A percentile compares a stretch with the other conserved stretches of the same genome.
phyloP scores from a whole-genome alignment of 345 rosid species.

The Arabidopsis arenosa region DNA sequence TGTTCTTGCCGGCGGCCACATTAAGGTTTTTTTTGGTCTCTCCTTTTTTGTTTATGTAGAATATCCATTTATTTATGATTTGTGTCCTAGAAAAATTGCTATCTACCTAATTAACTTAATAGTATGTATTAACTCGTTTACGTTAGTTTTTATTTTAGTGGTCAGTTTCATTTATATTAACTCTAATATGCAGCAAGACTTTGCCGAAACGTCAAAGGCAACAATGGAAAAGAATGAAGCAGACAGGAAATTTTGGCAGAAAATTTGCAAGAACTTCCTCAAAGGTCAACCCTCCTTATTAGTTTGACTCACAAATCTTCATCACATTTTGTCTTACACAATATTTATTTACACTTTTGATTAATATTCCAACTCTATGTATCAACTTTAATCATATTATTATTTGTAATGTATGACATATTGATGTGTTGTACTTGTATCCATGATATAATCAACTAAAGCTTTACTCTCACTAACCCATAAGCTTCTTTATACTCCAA shows the following conservation, averaged over 20 bases:
- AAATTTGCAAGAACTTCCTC: conserved; percentile 40
- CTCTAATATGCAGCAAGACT: conserved; percentile 25
- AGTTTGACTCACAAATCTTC: conserved; percentile 6
- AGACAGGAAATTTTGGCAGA: conserved; percentile 31
- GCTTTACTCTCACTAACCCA: not conserved
- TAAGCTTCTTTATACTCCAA: not conserved
- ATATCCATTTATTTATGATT: no score
- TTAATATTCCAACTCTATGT: not conserved
- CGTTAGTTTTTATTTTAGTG: no score
- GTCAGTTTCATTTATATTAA: no score
- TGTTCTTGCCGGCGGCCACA: conserved; percentile 53
- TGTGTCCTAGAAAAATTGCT: not conserved
- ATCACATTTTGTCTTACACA: not conserved
- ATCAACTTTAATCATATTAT: not conserved
- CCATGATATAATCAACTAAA: not conserved
- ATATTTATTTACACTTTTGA: not conserved
- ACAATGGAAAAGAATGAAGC: conserved; percentile 38
- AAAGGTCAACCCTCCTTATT: conserved; percentile 20
- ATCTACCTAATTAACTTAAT: not conserved
- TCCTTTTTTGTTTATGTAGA: not conserved
- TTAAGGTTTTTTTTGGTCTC: conserved; percentile 48
- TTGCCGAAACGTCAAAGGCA: conserved; percentile 26
- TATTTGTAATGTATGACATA: not conserved
- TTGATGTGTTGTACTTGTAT: not conserved
- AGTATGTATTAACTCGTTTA: no score